A percentile compares a stretch with the other conserved stretches of the same genome.
Evolutionary conservation across 2,329 filamentous ascomycete species (phyloP).

Genomic region (Talaromyces sp.): DNA sequence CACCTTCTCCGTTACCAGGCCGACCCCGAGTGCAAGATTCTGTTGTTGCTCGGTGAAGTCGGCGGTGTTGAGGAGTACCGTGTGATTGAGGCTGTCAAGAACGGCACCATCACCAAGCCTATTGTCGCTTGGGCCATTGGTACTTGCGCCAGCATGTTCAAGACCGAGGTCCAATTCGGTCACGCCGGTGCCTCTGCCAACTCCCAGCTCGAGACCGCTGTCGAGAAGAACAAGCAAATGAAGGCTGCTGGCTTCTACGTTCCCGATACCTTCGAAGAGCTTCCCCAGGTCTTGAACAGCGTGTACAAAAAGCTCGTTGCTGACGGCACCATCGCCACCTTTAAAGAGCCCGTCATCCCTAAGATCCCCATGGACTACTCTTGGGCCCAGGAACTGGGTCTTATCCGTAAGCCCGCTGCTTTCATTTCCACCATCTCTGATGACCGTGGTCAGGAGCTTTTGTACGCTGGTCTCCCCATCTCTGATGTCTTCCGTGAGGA

Average conservation of each 20-base stretch:
- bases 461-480: slow-evolving; percentile 99
- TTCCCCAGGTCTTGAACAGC: slow-evolving; percentile 69
- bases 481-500: slow-evolving; percentile 99
- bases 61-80: slow-evolving; percentile 99
- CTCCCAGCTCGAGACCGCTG: slow-evolving; percentile 96
- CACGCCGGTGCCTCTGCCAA: slow-evolving; percentile 99
- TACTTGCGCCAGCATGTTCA: slow-evolving; percentile 99
- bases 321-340: slow-evolving; percentile 78
- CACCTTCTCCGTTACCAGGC: slow-evolving; percentile 94
- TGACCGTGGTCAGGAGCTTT: slow-evolving; percentile 97
- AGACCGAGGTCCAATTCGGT: slow-evolving; percentile 99
- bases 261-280: slow-evolving; percentile 93
- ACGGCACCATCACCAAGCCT: slow-evolving; percentile 92
- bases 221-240: slow-evolving; percentile 96
- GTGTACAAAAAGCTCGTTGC: slow-evolving; percentile 89
- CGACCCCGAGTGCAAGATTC: slow-evolving; percentile 96
- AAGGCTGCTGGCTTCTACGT: slow-evolving; percentile 90
- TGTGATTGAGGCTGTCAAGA: slow-evolving; percentile 96
- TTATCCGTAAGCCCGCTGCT: slow-evolving; percentile 98
- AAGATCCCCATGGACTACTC: slow-evolving; percentile 99
- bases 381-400: slow-evolving; percentile 98
- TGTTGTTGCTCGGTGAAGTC: slow-evolving; percentile 93
- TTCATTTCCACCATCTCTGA: slow-evolving; percentile 99
- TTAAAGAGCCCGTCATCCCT: slow-evolving; percentile 84
- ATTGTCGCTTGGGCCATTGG: slow-evolving; percentile 99